Percentiles rank a stretch among this genome's conserved stretches.
phyloP scores from a whole-genome alignment of 2,329 filamentous ascomycete species.

The Talaromyces sp. region DNA sequence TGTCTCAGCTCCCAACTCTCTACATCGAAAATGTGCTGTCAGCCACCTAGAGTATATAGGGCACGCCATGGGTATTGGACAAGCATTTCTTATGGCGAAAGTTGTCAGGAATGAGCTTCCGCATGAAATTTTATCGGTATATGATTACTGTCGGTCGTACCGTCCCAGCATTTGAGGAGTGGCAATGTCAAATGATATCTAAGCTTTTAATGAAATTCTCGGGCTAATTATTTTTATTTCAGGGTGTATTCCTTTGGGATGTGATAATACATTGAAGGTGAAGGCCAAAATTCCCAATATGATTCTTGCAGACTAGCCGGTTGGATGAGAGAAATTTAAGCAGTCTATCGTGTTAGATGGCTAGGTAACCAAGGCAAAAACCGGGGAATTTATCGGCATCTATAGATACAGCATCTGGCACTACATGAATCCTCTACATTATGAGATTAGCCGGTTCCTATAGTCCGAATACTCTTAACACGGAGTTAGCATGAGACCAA shows the following conservation, averaged over 20 bases:
- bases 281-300: not conserved
- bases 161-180: not conserved
- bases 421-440: too few species aligned
- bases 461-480: too few species aligned
- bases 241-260: not conserved
- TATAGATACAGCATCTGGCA: too few species aligned
- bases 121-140: not conserved
- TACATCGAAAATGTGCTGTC: not conserved
- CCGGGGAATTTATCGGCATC: not conserved
- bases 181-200: not conserved
- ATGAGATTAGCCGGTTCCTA: too few species aligned
- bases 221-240: not conserved
- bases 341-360: not conserved
- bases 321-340: not conserved
- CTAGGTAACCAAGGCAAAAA: not conserved
- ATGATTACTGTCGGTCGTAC: conserved; percentile 1
- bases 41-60: not conserved
- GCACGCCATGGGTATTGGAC: not conserved
- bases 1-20: not conserved
- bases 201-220: not conserved
- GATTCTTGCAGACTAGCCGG: not conserved
- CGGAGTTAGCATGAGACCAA: too few species aligned
- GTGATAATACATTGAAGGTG: not conserved
- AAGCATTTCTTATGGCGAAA: not conserved
- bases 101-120: not conserved